Conservation (phyloP, 169 alveolate species). For the Plasmodium yoelii region DNA sequence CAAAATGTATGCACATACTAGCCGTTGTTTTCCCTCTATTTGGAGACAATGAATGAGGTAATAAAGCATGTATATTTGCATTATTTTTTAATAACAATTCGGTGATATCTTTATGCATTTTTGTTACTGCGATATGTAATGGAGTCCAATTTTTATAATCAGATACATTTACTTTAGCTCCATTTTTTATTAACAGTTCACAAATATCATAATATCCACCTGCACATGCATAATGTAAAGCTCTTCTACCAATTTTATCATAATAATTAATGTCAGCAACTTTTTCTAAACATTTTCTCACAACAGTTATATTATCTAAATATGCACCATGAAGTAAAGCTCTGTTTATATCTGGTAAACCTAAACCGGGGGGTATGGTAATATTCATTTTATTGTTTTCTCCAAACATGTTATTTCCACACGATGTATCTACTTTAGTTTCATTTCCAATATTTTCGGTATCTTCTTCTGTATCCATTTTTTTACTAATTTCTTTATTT, state of each 20-base stretch:
- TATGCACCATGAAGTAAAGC: constrained; percentile 85
- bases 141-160: constrained; percentile 91
- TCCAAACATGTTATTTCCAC: constrained; percentile 26
- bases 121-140: constrained; percentile 88
- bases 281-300: constrained; percentile 77
- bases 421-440: constrained; percentile 2
- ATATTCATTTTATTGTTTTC: constrained; percentile 16
- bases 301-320: constrained; percentile 84
- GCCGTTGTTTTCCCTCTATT: constrained; percentile 86
- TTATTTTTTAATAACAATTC: constrained; percentile 81
- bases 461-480: background rate
- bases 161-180: constrained; percentile 84
- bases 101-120: constrained; percentile 87
- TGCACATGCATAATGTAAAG: constrained; percentile 90
- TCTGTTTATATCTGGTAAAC: constrained; percentile 77
- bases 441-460: background rate
- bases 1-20: constrained; percentile 88
- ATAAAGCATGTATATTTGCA: constrained; percentile 82
- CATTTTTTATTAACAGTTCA: constrained; percentile 79
- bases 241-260: constrained; percentile 90
- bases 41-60: constrained; percentile 90
- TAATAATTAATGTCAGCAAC: constrained; percentile 83
- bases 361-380: constrained; percentile 58
- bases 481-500: background rate
- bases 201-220: constrained; percentile 86